phyloP scores from a whole-genome alignment of 2,329 filamentous ascomycete genomes.

The Lachnellula arida region DNA sequence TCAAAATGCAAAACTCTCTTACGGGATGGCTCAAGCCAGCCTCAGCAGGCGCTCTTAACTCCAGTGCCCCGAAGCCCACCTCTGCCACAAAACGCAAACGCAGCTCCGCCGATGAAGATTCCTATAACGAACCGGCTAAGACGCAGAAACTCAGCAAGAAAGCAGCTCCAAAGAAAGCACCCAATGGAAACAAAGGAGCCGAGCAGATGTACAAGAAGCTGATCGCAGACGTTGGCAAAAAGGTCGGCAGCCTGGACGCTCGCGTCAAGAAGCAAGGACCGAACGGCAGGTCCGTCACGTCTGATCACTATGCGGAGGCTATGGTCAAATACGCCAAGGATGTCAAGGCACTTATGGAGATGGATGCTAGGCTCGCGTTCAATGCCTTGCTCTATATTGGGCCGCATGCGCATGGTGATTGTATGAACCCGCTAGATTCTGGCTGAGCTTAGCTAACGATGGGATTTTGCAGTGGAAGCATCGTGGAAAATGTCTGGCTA shows the following conservation, averaged over 20 bases:
- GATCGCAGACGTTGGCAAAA: not conserved
- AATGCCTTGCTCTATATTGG: conserved; percentile 1
- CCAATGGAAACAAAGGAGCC: not conserved
- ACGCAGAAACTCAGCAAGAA: not conserved
- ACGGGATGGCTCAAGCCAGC: not conserved
- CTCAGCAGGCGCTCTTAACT: not conserved
- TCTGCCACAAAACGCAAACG: not conserved
- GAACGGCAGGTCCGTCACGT: not conserved
- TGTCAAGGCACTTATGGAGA: not conserved
- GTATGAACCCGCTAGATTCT: not conserved
- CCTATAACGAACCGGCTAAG: not conserved
- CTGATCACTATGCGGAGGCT: conserved; percentile 1
- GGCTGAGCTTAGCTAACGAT: not conserved
- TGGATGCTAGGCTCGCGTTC: conserved; percentile 3
- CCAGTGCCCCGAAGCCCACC: not conserved
- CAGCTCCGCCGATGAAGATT: not conserved
- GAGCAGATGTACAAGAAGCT: not conserved
- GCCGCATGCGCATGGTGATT: conserved; percentile 1
- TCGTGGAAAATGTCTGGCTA: not conserved
- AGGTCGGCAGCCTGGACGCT: not conserved
- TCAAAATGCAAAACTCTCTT: not conserved
- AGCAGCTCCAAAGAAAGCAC: not conserved
- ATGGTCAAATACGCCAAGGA: conserved; percentile 5
- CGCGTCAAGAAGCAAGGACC: not conserved
- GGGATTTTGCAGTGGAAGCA: not conserved